Evolutionary conservation across 148 eudicot genomes (phyloP).

Genomic region (Pharnaceum exiguum): DNA sequence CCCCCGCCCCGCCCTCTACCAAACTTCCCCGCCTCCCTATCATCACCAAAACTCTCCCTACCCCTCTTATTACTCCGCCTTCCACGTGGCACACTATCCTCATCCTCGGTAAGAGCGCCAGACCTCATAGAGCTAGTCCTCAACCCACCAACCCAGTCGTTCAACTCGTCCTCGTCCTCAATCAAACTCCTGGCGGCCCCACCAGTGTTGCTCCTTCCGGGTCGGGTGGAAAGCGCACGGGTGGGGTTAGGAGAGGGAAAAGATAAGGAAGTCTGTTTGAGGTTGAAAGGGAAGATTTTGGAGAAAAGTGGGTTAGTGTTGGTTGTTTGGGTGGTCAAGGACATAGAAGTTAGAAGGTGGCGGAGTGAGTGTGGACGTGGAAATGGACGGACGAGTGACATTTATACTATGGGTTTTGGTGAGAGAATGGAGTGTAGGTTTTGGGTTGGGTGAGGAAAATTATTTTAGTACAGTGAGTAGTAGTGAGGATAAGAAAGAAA

Average conservation of each 20-base stretch:
- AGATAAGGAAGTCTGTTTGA: constrained; percentile 40
- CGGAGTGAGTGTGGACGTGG: constrained; percentile 22
- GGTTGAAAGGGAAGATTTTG: constrained; percentile 54
- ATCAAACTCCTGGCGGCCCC: constrained; percentile 53
- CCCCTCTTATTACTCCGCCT: constrained; percentile 16
- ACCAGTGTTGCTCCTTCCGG: background rate
- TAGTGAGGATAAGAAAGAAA: no score
- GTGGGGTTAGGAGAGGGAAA: constrained; percentile 1
- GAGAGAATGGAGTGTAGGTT: no score
- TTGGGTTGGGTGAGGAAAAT: no score
- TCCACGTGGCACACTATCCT: constrained; percentile 25
- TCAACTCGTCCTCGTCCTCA: constrained; percentile 83
- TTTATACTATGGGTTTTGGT: no score
- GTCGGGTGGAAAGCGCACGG: constrained; percentile 34
- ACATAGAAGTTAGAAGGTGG: constrained; percentile 16
- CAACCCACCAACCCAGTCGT: constrained; percentile 77
- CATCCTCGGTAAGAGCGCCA: constrained; percentile 40
- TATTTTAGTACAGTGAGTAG: no score
- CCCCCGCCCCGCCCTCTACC: background rate
- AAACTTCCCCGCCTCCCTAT: constrained; percentile 32
- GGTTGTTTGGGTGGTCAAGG: constrained; percentile 23
- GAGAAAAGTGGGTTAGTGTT: no score
- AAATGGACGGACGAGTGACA: no score
- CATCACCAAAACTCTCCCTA: constrained; percentile 8
- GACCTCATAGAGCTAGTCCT: constrained; percentile 43